Evolutionary conservation across 2,329 filamentous ascomycete species (phyloP).

Genomic region (Ophiobolus disseminans): DNA sequence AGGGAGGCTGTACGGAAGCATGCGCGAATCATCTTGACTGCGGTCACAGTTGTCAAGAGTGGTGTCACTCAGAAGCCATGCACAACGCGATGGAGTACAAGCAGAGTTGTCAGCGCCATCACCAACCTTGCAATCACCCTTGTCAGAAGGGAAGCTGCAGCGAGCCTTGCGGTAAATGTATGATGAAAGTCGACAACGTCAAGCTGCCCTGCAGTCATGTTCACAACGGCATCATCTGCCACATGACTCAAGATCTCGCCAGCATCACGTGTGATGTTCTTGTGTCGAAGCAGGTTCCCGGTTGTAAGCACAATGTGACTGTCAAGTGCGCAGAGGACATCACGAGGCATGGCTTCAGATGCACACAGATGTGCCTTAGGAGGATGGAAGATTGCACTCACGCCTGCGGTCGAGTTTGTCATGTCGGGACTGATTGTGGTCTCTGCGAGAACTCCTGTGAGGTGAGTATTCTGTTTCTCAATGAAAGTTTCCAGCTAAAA

Average conservation of each 20-base stretch:
- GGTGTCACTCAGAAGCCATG: conserved; percentile 42
- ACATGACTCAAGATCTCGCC: conserved; percentile 8
- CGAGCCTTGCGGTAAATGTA: conserved; percentile 35
- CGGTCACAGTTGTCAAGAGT: conserved; percentile 37
- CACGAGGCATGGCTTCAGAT: conserved; percentile 52
- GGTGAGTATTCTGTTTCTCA: conserved; percentile 11
- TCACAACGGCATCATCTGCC: neutral
- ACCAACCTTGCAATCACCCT: conserved; percentile 32
- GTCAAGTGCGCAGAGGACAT: conserved; percentile 62
- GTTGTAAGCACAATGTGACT: conserved; percentile 62
- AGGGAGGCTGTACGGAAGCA: conserved; percentile 38
- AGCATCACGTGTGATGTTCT: conserved; percentile 57
- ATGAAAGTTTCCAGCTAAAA: neutral
- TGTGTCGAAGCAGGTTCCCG: conserved; percentile 59
- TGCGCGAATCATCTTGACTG: conserved; percentile 36
- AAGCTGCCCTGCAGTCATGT: conserved; percentile 39
- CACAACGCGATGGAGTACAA: conserved; percentile 35
- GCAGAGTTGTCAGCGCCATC: conserved; percentile 32
- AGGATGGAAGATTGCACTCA: conserved; percentile 40
- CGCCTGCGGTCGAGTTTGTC: conserved; percentile 32
- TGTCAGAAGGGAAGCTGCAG: conserved; percentile 40
- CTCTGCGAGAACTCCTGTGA: conserved; percentile 31
- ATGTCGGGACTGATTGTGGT: conserved; percentile 35
- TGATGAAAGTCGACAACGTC: conserved; percentile 24
- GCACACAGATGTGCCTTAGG: conserved; percentile 47